Evolutionary conservation across 1,284 basidiomycete species (phyloP), one percentile per base, ranked within the genome.

Genomic region (Ceratobasidium sp.): DNA sequence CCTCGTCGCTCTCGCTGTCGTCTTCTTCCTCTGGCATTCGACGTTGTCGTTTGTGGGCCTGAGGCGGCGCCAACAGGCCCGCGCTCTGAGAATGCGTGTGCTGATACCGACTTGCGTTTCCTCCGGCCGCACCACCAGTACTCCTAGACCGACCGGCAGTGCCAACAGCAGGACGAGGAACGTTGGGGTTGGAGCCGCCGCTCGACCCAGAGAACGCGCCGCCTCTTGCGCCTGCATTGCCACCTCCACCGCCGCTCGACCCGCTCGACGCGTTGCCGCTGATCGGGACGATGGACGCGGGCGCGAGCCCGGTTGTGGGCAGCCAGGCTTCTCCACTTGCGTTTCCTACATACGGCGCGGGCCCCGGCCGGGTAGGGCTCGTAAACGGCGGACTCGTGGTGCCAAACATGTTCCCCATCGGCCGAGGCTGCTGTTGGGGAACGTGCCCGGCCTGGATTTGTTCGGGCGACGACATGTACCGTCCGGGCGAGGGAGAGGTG

Each of bases 381-480:
- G n/a, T n/a, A 37, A 27, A 34, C 27, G 19, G 64, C 46, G 64
- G 64, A 27, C 24, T 68, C 9, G 46, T 53, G 1, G 46, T 22
- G 14, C 14, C 22, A 34, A 54, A 53, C 16, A 51, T 65, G 27
- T 63, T 63, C 31, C 16, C 8, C 14, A 29, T 65, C 11, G n/a
- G n/a, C 22, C 43, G 46, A 22, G 49, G 63, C 49, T 68, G 64
- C 27, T 68, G 64, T 6, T 19, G 64, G 27, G 39, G 49, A n/a
- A 19, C n/a, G 16, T 64, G 43, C 9, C 24, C 41, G 24, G 24
- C 11, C 39, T 53, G 64, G 6, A 68, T 68, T 49, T 39, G 49
- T 22, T 68, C 64, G 64, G 64, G 64, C 14, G 64, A 68, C 1
- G 64, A 53, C 46, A 68, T 53, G 34, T 68, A 66, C 4, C 53